Evolutionary conservation across 2,329 filamentous ascomycete genomes (phyloP), one percentile per base, ranked within the genome.

Genomic region (Pyrenophora seminiperda): DNA sequence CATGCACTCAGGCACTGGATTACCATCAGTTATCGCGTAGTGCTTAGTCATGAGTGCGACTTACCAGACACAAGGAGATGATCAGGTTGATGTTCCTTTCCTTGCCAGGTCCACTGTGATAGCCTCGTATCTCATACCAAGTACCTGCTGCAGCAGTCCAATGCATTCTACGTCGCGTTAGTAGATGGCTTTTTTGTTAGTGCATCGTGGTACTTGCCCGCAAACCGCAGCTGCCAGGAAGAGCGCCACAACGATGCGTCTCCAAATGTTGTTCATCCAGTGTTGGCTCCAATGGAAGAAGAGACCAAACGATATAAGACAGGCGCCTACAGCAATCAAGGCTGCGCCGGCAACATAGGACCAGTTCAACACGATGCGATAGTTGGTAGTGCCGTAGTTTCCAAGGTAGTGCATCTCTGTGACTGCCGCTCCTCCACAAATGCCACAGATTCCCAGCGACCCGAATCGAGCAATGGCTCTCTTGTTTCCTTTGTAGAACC

Each of bases 351-450:
- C 75, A 13, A 95, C 81, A 64, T 85, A 84, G 17, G 73, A 75
- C 11, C 75, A 66, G 3, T 74, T 71, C 60, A 92, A 91, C 9
- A 77, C 73, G 61, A 89, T 86, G 3, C 68, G 73, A 66, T 94
- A 96, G 68, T 95, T 93, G 20, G 80, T 79, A 54, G 93, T 91
- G 27, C 90, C 90, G 24, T 88, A 83, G 67, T 95, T 91, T n/a
- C 90, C 90, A 14, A 93, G 77, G 64, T 94, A 95, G 70, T 95
- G 89, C 90, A 95, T 94, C 24, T 87, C 88, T 52, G 88, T 90
- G 41, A 94, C 86, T 17, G 89, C 86, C 4, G 85, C 78, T 11
- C 91, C 91, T 1, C 88, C 87, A 34, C 92, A 78, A 1, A 84
- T 66, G 5, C 90, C 90, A 7, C 88, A 87, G 4, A 83, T 65